phyloP scores from a whole-genome alignment of 306 rosid species.

The Delonix regia region DNA sequence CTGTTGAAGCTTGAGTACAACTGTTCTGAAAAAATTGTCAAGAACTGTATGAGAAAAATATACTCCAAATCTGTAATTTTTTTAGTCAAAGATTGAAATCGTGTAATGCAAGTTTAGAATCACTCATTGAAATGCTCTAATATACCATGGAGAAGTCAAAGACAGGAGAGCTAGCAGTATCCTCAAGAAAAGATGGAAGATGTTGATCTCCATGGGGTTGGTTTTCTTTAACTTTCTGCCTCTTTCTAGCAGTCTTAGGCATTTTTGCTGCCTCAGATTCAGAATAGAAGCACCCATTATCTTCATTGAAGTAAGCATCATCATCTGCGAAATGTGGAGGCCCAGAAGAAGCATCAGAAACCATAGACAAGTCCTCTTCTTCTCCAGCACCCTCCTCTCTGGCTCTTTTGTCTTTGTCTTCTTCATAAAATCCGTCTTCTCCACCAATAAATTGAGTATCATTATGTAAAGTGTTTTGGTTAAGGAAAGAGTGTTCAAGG shows the following conservation, averaged over 20 bases:
- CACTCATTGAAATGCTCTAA: background rate
- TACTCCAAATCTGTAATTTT: background rate
- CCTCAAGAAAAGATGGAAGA: constrained; percentile 68
- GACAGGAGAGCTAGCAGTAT: constrained; percentile 93
- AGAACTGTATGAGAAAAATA: constrained; percentile 6
- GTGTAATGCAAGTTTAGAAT: constrained; percentile 13
- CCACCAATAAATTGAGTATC: constrained; percentile 19
- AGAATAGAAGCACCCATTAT: constrained; percentile 42
- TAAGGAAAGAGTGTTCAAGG: constrained; percentile 70
- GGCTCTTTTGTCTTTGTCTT: constrained; percentile 15
- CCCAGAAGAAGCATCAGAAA: constrained; percentile 99
- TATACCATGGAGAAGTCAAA: constrained; percentile 67
- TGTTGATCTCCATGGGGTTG: constrained; percentile 38
- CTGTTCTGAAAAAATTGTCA: constrained; percentile 55
- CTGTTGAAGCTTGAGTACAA: constrained; percentile 57
- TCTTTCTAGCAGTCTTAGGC: constrained; percentile 53
- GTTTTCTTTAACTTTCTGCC: constrained; percentile 54
- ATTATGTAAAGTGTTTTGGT: constrained; percentile 47
- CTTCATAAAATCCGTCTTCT: constrained; percentile 30
- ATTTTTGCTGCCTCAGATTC: constrained; percentile 41
- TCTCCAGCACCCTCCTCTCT: constrained; percentile 43
- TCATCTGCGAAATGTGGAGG: constrained; percentile 82
- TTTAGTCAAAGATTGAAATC: background rate
- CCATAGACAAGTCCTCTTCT: constrained; percentile 89
- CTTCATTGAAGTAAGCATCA: constrained; percentile 45